These are phyloP conservation scores for Grifola frondosa DNA, from an alignment of 1,284 basidiomycete species.

Conservation along the genomic window DNA sequence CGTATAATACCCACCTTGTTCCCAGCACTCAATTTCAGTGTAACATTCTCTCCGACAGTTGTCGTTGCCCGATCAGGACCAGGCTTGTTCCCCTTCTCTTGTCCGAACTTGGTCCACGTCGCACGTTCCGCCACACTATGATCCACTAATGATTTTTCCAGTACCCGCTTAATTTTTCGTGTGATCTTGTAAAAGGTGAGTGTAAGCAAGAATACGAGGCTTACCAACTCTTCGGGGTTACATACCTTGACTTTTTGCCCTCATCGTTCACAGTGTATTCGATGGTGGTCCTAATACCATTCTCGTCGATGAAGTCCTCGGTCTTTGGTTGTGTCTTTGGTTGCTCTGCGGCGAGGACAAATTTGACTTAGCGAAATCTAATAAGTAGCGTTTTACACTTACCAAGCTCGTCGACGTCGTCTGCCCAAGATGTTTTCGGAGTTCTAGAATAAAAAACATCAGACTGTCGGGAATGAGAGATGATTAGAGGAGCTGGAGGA, in stretches of 20 bases:
- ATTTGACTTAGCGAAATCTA: neutral
- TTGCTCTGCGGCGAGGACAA: conserved; percentile 31
- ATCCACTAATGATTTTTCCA: conserved; percentile 92
- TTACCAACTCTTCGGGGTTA: neutral
- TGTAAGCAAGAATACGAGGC: neutral
- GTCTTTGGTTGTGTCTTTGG: conserved; percentile 39
- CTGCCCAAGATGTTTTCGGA: conserved; percentile 78
- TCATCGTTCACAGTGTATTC: conserved; percentile 89
- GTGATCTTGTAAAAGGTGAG: conserved; percentile 59
- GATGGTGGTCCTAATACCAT: conserved; percentile 84
- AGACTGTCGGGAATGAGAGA: no score
- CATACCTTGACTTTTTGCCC: conserved; percentile 90
- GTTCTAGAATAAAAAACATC: conserved; percentile 12
- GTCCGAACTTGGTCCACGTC: conserved; percentile 93
- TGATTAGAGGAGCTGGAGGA: no score
- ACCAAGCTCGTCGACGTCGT: conserved; percentile 79
- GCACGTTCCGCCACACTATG: conserved; percentile 93
- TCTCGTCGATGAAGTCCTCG: conserved; percentile 79
- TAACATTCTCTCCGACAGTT: conserved; percentile 90
- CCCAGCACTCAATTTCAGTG: conserved; percentile 83
- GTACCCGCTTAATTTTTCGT: conserved; percentile 81
- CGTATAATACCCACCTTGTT: conserved; percentile 60
- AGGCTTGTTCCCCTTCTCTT: conserved; percentile 84
- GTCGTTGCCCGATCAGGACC: conserved; percentile 96
- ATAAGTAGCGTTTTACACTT: conserved; percentile 12